Evolutionary conservation across 108 stramenopile genomes (phyloP), one percentile per base, ranked within the genome.

Genomic region (Discostella stelligeroides): DNA sequence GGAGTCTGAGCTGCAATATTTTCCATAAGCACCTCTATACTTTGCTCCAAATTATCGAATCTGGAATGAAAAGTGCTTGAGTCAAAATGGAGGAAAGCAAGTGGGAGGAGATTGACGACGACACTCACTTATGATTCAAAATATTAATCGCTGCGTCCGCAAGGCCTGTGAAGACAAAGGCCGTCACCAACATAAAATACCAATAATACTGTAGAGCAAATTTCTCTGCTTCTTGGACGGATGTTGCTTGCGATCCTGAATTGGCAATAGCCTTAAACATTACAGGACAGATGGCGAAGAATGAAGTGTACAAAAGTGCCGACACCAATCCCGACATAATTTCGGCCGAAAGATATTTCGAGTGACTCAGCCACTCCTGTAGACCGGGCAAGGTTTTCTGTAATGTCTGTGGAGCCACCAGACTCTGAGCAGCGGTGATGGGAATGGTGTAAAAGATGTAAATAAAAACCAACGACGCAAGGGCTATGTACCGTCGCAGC

Each of bases 251-350:
- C 47, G 84, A 84, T 15, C 91, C 91, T 66, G 89, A 88, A 63
- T 95, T 95, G 2, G 94, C 86, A 66, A 95, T 92, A 7, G 76
- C 65, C 82, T 92, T 95, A 79, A 95, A 95, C 73, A 95, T 83
- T 0, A 88, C 79, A 20, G 92, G 92, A 43, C 92, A 94, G 4
- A 89, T 68, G 15, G 91, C 83, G 65, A 92, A 92, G 70, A 94
- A 94, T 5, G 72, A 39, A 0, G 87, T 87, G 55, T 78, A 89
- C 0, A 94, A 48, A 13, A 86, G 72, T n/a, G 86, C 88, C 37
- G 85, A 69, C 21, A 90, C 67, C 21, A 93, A 69, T 23, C 89
- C 89, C n/a, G 80, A 79, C 30, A 90, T 58, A 24, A 89, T 49
- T 39, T 84, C 75, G 13, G 84, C 71, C 11, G 81, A 57, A 17